Conservation (phyloP, 352 stramenopile species). For the Albugo candida region DNA sequence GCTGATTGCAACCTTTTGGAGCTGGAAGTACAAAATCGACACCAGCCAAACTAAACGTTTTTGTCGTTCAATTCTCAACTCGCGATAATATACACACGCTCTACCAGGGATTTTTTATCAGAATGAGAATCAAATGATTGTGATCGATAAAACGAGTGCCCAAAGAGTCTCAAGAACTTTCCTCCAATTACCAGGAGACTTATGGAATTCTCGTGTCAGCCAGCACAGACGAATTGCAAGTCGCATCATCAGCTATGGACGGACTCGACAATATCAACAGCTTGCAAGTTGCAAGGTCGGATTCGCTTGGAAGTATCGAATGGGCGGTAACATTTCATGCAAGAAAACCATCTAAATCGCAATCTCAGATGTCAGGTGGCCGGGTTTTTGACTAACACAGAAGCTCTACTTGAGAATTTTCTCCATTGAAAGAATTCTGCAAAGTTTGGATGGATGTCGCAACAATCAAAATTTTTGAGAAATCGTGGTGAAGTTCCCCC, state of each 20-base stretch:
- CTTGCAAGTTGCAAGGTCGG: constrained; percentile 11
- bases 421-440: constrained; percentile 9
- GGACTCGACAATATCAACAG: no score
- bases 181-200: constrained; percentile 44
- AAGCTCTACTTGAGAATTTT: constrained; percentile 47
- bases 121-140: no score
- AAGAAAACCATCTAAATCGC: no score
- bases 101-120: constrained; percentile 24
- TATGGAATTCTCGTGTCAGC: constrained; percentile 44
- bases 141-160: constrained; percentile 19
- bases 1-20: constrained; percentile 47
- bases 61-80: constrained; percentile 14
- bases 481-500: constrained; percentile 11
- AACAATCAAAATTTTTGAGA: constrained; percentile 16
- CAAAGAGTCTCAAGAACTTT: constrained; percentile 28
- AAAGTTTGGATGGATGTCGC: constrained; percentile 17
- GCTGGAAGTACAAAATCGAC: no score
- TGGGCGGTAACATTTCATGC: constrained; percentile 47
- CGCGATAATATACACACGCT: constrained; percentile 67
- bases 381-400: no score
- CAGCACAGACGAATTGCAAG: constrained; percentile 17
- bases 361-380: no score
- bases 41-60: constrained; percentile 13
- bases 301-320: constrained; percentile 18
- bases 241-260: constrained; percentile 26